Percentiles rank a stretch among this genome's conserved stretches.
Evolutionary conservation across 495 filamentous ascomycete species (phyloP).

Genomic region (Neurospora sp.): DNA sequence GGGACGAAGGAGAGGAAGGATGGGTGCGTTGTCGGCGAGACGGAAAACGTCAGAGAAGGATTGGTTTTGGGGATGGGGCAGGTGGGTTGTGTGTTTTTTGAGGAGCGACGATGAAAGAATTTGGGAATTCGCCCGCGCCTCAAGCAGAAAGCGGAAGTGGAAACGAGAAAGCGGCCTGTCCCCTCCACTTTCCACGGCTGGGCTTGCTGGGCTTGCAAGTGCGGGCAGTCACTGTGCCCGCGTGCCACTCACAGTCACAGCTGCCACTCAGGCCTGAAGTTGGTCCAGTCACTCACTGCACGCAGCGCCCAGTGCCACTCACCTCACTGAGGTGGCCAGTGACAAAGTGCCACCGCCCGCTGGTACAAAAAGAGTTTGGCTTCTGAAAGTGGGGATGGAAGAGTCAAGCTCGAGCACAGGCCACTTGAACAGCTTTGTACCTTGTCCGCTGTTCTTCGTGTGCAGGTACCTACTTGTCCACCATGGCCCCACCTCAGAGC

Average conservation of each 20-base stretch:
- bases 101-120: conserved; percentile 27
- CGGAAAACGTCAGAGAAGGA: conserved; percentile 14
- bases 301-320: background rate
- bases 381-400: background rate
- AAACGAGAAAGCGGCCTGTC: conserved; percentile 14
- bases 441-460: background rate
- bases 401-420: background rate
- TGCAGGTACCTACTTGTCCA: background rate
- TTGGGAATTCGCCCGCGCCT: conserved; percentile 7
- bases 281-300: background rate
- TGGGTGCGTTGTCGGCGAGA: background rate
- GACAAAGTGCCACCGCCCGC: background rate
- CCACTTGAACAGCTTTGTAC: background rate
- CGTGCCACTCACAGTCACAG: background rate
- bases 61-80: conserved; percentile 21
- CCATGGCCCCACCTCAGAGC: background rate
- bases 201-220: background rate
- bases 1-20: background rate
- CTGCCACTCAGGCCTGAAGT: background rate
- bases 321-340: background rate
- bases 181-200: background rate
- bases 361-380: background rate
- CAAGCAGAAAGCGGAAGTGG: conserved; percentile 22
- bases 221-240: background rate
- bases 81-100: conserved; percentile 20